Base-by-base conservation (phyloP, 202 grass and related monocot genomes). In the Zizania palustris region DNA sequence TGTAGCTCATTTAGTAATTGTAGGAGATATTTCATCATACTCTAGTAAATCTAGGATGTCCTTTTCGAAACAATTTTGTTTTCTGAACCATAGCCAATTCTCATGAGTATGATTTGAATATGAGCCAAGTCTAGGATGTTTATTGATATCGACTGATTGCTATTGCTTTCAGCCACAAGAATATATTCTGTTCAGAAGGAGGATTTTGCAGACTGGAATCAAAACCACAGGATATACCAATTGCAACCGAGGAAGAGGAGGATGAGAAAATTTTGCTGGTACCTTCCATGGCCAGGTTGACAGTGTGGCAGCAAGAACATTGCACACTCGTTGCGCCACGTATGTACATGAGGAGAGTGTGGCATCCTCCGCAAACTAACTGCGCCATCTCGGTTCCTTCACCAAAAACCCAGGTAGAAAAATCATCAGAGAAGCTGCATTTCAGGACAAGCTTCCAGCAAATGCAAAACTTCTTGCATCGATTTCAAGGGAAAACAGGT, bases 271-370 rank as follows among this genome's bases (percentile, higher is more conserved):
- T 73, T 79, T 53, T 54, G 63, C 1, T 36, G 6, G 21, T 85
- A 96, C 96, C 96, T 96, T 99, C 96, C 56, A 96, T 91, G 28
- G 92, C 86, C 53, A 99, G 87, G 72, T 99, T 99, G 36, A 93
- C 92, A 35, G 96, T 99, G 82, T 99, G 96, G 69, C 96, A 99
- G 60, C 96, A 99, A 75, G 96, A 99, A 80, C 96, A 99, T 67
- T 99, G 96, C 19, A 99, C 96, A 77, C 96, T 99, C 4, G 88
- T 96, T 1, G 96, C 96, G 7, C 96, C 92, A 20, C 90, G 87
- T 80, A 99, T 93, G 56, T 99, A 99, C 96, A 99, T 99, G 48
- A 99, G 78, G 18, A 99, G 92, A 66, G 96, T 99, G 79, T 99
- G 96, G 81, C 96, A 96, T 75, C 96, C 96, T 80, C 96, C 90